Evolutionary conservation across 352 stramenopile species (phyloP).

Genomic region (Pythium biforme): DNA sequence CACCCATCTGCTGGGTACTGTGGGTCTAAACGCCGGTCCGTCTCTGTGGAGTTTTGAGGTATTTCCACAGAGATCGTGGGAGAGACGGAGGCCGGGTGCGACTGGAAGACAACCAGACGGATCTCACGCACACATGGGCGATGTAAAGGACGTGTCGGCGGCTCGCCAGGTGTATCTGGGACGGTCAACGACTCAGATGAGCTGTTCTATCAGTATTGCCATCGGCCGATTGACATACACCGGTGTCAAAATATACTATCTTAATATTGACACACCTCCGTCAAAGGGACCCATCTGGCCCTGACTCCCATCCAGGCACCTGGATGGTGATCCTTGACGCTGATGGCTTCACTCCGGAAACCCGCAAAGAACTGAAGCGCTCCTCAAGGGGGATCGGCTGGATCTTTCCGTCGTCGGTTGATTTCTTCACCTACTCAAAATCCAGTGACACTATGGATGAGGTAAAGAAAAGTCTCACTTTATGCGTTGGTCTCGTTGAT

Average conservation of each 20-base stretch:
- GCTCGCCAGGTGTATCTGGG: too few relatives aligned
- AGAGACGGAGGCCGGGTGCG: neutral
- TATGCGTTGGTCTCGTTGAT: slow-evolving; percentile 70
- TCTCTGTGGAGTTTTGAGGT: neutral
- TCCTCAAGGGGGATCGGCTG: neutral
- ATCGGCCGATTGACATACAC: too few relatives aligned
- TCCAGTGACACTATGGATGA: neutral
- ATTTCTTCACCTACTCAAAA: slow-evolving; percentile 34
- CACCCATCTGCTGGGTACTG: neutral
- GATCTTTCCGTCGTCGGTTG: slow-evolving; percentile 27
- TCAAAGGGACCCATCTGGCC: neutral
- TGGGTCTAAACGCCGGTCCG: neutral
- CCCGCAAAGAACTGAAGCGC: neutral
- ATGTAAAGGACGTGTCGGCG: slow-evolving; percentile 13
- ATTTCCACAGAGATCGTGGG: neutral
- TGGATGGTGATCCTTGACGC: neutral
- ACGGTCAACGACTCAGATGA: neutral
- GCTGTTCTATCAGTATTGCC: slow-evolving; percentile 3
- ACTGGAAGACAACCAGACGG: neutral
- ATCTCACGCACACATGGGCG: neutral
- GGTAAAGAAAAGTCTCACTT: neutral
- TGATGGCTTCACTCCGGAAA: neutral
- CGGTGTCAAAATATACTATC: neutral
- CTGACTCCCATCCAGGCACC: neutral
- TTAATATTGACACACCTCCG: neutral